phyloP scores from a whole-genome alignment of 768 basidiomycete species.

The Tricholoma terreum region DNA sequence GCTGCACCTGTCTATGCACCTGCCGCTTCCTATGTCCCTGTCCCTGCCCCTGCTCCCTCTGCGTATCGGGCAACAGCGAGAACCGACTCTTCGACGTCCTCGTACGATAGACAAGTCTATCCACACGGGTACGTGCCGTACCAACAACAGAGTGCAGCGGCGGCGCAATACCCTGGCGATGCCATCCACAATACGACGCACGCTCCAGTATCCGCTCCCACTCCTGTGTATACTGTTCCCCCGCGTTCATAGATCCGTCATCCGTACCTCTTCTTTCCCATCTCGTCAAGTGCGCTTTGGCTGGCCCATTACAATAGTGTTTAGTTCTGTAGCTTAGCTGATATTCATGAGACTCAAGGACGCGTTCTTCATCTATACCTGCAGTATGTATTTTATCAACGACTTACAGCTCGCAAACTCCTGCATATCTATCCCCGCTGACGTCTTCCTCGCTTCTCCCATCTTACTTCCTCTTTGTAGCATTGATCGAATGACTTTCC shows the following conservation, averaged over 20 bases:
- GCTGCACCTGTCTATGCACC: background rate
- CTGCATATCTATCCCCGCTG: too few relatives aligned
- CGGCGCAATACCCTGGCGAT: conserved; percentile 5
- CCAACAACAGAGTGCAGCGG: conserved; percentile 6
- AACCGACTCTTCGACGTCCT: background rate
- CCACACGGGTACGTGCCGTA: conserved; percentile 15
- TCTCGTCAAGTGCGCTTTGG: background rate
- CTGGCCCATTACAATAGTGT: background rate
- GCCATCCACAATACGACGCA: background rate
- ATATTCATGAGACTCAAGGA: too few relatives aligned
- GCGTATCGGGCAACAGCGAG: background rate
- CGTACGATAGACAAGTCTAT: conserved; percentile 4
- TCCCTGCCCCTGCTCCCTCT: background rate
- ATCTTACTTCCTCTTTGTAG: too few relatives aligned
- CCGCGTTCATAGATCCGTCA: background rate
- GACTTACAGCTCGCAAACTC: too few relatives aligned
- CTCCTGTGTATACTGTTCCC: background rate
- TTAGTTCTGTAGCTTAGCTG: background rate
- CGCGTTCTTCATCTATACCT: too few relatives aligned
- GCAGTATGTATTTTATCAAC: too few relatives aligned
- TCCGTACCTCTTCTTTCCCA: background rate
- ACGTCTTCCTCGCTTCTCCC: too few relatives aligned
- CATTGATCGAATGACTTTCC: too few relatives aligned
- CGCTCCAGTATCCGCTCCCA: background rate
- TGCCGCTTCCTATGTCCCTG: background rate